Conservation (phyloP, 257 asterid genomes). For the Solanum okadae region DNA sequence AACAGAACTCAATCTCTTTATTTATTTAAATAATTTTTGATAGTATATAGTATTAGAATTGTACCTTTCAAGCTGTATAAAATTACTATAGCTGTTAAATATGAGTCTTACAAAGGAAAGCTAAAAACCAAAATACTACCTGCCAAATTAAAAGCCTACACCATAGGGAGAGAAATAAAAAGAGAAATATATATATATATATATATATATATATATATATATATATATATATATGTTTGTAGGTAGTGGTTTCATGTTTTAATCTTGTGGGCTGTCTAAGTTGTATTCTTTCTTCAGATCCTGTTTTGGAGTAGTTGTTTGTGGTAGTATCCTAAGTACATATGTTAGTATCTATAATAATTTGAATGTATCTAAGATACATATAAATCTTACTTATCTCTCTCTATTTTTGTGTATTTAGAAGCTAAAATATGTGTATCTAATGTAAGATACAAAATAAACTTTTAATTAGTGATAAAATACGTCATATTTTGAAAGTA, state of each 20-base stretch:
- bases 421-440: too few relatives aligned
- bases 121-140: not conserved
- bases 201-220: not conserved
- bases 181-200: not conserved
- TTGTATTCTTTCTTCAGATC: not conserved
- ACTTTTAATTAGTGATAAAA: too few relatives aligned
- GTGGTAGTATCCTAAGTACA: not conserved
- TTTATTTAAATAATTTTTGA: not conserved
- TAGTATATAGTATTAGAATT: not conserved
- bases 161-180: not conserved
- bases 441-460: too few relatives aligned
- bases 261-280: constrained; percentile 2
- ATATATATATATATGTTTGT: not conserved
- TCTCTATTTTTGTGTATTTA: too few relatives aligned
- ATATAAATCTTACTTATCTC: too few relatives aligned
- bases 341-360: too few relatives aligned
- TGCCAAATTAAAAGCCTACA: not conserved
- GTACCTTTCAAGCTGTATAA: not conserved
- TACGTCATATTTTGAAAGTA: too few relatives aligned
- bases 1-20: not conserved
- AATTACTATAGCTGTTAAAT: not conserved
- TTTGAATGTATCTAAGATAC: too few relatives aligned
- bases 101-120: not conserved
- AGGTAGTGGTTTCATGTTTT: not conserved
- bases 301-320: not conserved